phyloP scores from a whole-genome alignment of 169 alveolate genomes.

The Plasmodium chabaudi region DNA sequence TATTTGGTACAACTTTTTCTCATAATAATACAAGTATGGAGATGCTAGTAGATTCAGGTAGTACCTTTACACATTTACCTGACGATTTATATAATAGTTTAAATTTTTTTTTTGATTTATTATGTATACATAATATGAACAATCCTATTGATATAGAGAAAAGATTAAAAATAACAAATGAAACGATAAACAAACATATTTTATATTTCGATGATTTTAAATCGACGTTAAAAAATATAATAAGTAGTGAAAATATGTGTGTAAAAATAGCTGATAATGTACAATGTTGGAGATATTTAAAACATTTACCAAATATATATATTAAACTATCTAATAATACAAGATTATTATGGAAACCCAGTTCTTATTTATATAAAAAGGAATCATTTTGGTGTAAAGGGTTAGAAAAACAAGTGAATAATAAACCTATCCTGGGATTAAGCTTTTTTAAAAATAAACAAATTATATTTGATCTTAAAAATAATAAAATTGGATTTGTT shows the following conservation, averaged over 20 bases:
- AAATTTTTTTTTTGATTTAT: constrained; percentile 40
- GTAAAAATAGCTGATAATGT: constrained; percentile 62
- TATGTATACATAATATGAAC: constrained; percentile 60
- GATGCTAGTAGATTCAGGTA: constrained; percentile 59
- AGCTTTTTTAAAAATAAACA: constrained; percentile 83
- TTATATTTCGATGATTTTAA: constrained; percentile 41
- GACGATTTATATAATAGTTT: constrained; percentile 38
- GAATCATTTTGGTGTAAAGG: constrained; percentile 86
- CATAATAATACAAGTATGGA: constrained; percentile 10
- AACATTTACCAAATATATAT: constrained; percentile 43
- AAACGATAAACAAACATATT: constrained; percentile 15
- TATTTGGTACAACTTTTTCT: constrained; percentile 28
- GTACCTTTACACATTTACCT: constrained; percentile 70
- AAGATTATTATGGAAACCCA: constrained; percentile 46
- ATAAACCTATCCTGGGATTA: constrained; percentile 83
- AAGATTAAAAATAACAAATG: constrained; percentile 25
- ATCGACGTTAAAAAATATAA: constrained; percentile 34
- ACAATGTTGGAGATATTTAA: constrained; percentile 61
- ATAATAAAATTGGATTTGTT: constrained; percentile 75
- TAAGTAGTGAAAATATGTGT: constrained; percentile 42
- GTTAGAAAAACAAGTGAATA: constrained; percentile 75
- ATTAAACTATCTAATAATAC: constrained; percentile 24
- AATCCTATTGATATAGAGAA: constrained; percentile 45
- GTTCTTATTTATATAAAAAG: constrained; percentile 50
- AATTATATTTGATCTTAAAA: constrained; percentile 78